A percentile compares a stretch with the other conserved stretches of the same genome.
Evolutionary conservation across 495 filamentous ascomycete genomes (phyloP).

Genomic region (Rusavskia elegans): DNA sequence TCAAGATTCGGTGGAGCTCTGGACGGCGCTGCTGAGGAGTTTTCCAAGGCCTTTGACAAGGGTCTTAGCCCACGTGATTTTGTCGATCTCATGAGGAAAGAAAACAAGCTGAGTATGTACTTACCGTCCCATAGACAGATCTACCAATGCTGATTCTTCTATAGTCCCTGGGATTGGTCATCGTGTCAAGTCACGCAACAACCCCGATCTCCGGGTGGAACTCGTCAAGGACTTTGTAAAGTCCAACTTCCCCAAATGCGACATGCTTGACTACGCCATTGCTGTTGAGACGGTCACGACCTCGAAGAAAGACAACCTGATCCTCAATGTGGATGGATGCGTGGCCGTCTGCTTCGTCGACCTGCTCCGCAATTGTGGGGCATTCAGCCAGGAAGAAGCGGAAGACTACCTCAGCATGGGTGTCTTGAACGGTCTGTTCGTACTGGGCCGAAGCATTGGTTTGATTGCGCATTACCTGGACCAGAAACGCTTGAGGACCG

Average conservation of each 20-base stretch:
- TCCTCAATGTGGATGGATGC: constrained; percentile 96
- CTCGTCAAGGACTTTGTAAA: constrained; percentile 97
- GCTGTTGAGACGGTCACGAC: constrained; percentile 97
- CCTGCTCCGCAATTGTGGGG: constrained; percentile 91
- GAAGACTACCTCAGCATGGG: constrained; percentile 62
- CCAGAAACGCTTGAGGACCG: constrained; percentile 96
- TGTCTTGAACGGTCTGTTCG: constrained; percentile 98
- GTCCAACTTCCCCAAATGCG: constrained; percentile 91
- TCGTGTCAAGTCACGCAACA: constrained; percentile 98
- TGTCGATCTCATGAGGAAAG: constrained; percentile 95
- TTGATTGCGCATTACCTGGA: constrained; percentile 98
- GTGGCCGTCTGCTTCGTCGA: constrained; percentile 98
- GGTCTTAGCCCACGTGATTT: constrained; percentile 96
- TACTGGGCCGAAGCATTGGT: constrained; percentile 89
- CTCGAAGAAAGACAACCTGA: constrained; percentile 99
- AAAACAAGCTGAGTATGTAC: constrained; percentile 87
- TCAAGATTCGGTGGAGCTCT: constrained; percentile 97
- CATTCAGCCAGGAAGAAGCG: constrained; percentile 52
- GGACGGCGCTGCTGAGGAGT: constrained; percentile 95
- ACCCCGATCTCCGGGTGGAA: constrained; percentile 98
- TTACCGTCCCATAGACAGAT: neutral
- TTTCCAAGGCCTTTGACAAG: constrained; percentile 96
- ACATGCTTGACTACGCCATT: constrained; percentile 95
- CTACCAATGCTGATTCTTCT: constrained; percentile 18
- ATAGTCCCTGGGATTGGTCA: constrained; percentile 92